Evolutionary conservation across 371 early-diverging fungal species (phyloP), one percentile per base, ranked within the genome.

Genomic region (Rhizomucor pusillus): DNA sequence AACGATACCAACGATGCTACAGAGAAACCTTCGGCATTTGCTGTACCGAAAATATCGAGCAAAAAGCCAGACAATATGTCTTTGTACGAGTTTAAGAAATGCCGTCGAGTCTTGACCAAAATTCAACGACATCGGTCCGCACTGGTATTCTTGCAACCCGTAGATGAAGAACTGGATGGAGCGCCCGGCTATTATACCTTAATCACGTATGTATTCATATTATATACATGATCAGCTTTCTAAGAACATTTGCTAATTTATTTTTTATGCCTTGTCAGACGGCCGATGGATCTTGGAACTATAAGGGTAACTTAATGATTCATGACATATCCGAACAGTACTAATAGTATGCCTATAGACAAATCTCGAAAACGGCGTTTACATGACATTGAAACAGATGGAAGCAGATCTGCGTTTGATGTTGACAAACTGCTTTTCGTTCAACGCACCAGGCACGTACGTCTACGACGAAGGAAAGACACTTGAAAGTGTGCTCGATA

Each of bases 201-300:
- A 29, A 69, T 75, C 14, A 71, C 65, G 64, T 65, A 67, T 50
- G 58, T 41, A 16, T 41, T 29, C 16, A 5, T 19, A 41, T 41
- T 5, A 41, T n/a, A n/a, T n/a, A n/a, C n/a, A n/a, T n/a, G n/a
- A n/a, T n/a, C n/a, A n/a, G n/a, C n/a, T n/a, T n/a, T n/a, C n/a
- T n/a, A n/a, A n/a, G n/a, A n/a, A n/a, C n/a, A n/a, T n/a, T n/a
- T n/a, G n/a, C n/a, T n/a, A n/a, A n/a, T n/a, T n/a, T n/a, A n/a
- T 13, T 5, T 5, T 16, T 33, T 3, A 3, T 47, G 24, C 24
- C 3, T 47, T 18, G 33, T 93, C 63, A 94, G 89, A 59, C 63
- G 85, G 50, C 99, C 99, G 5, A 99, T 99, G 97, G 99, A 99
- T 65, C 58, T 97, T 25, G 75, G 85, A 20, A 95, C 95, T 5